Evolutionary conservation across 305 asterid genomes (phyloP).

Genomic region (Fraxinus albicans): DNA sequence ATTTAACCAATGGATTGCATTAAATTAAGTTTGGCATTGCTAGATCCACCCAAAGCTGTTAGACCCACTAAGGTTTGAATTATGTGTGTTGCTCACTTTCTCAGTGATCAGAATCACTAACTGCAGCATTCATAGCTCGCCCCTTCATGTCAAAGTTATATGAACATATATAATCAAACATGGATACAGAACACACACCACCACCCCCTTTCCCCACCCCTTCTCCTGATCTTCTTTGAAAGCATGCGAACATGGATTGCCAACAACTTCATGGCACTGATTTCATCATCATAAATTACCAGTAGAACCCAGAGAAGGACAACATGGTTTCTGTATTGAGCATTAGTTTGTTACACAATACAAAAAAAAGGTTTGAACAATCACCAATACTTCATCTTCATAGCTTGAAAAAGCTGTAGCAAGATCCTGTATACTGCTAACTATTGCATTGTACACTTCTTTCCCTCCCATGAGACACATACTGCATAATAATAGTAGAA

Average conservation of each 20-base stretch:
- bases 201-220: not conserved
- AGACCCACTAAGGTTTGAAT: not conserved
- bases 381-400: slow-evolving; percentile 93
- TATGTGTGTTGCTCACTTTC: not conserved
- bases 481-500: slow-evolving; percentile 43
- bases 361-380: slow-evolving; percentile 22
- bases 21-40: not conserved
- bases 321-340: slow-evolving; percentile 5
- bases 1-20: not conserved
- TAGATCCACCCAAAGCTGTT: not conserved
- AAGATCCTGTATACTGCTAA: slow-evolving; percentile 97
- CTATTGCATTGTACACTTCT: slow-evolving; percentile 90
- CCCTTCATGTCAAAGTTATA: not conserved
- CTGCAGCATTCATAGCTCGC: not conserved
- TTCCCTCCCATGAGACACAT: slow-evolving; percentile 89
- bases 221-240: not conserved
- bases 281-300: not conserved
- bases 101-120: not conserved
- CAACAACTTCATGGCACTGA: not conserved
- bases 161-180: not conserved
- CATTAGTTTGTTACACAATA: slow-evolving; percentile 6
- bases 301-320: not conserved
- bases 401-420: slow-evolving; percentile 86
- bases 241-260: not conserved
- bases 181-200: not conserved